Evolutionary conservation across 768 basidiomycete species (phyloP), one percentile per base, ranked within the genome.

Genomic region (Boletus vinaceobasis): DNA sequence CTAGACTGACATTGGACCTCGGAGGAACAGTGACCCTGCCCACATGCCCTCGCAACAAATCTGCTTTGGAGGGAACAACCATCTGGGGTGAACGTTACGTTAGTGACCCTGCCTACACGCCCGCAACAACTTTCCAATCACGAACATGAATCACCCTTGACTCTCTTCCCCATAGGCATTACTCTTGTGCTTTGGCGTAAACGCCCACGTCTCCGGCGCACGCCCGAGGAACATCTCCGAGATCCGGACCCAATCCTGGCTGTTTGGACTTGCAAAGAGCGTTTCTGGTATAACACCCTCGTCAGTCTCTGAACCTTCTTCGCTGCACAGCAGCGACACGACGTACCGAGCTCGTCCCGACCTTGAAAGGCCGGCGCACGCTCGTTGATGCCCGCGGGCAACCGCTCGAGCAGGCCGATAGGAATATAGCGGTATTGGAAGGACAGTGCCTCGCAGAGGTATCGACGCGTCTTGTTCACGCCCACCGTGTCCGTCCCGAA

Each of bases 361-460:
- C 96, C 96, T 13, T 79, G 77, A 74, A 90, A 98, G 0, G 89
- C 83, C 0, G 93, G 92, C 0, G 95, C 85, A 11, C 97, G 84
- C 53, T 98, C 95, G 66, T 98, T 98, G 60, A 99, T 84, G 55
- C 80, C 78, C 3, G 78, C 82, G 0, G 96, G 94, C 26, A 94
- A 74, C 1, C 66, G 74, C 68, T 99, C 95, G 19, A 98, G 80
- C 7, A 99, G 74, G 0, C 97, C 97, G 44, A 98, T 87, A 7
- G 97, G 97, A 44, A 98, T 76, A 67, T 99, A 99, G 43, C 97
- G 91, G 70, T 96, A 88, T 65, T 94, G 92, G 79, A 98, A 99
- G 0, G 93, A 96, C 2, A 99, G 78, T 0, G 93, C 87, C 73
- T 98, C 97, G 68, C 92, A 95, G 13, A 98, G 83, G 74, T 95